phyloP scores from a whole-genome alignment of 2,329 filamentous ascomycete species.

The Chalaropsis thielavioides region DNA sequence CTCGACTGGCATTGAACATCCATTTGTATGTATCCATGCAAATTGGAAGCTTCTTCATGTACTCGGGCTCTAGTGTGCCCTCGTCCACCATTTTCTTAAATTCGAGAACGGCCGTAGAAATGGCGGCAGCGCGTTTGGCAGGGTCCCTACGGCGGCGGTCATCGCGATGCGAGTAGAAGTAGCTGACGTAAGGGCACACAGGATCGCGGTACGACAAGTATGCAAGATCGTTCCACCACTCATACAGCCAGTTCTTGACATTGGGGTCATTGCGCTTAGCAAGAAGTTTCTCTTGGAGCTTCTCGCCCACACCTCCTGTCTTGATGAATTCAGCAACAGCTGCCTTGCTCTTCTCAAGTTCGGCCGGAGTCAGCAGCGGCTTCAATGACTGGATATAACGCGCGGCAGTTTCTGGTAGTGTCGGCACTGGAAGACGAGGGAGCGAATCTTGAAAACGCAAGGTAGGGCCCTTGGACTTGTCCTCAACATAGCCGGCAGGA shows the following conservation, averaged over 20 bases:
- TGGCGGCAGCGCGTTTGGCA: conserved; percentile 80
- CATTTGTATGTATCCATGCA: conserved; percentile 97
- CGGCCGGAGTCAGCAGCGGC: conserved; percentile 52
- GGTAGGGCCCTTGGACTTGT: conserved; percentile 65
- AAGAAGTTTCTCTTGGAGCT: conserved; percentile 75
- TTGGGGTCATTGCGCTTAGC: conserved; percentile 67
- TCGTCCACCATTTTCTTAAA: conserved; percentile 88
- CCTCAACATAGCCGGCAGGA: conserved; percentile 57
- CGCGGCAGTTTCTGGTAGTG: conserved; percentile 65
- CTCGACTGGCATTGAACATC: conserved; percentile 94
- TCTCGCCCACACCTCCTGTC: conserved; percentile 68
- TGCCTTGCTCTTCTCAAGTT: conserved; percentile 60
- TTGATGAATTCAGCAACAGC: conserved; percentile 79
- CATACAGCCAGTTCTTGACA: conserved; percentile 82
- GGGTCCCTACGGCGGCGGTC: conserved; percentile 79
- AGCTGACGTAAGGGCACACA: conserved; percentile 93
- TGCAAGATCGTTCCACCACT: conserved; percentile 96
- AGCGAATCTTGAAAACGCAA: conserved; percentile 78
- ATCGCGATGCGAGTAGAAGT: conserved; percentile 97
- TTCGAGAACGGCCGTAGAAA: conserved; percentile 70
- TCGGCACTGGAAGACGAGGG: conserved; percentile 62
- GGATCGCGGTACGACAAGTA: conserved; percentile 91
- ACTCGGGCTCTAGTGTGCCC: conserved; percentile 80
- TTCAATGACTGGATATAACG: conserved; percentile 70
- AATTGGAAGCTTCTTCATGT: conserved; percentile 95